A percentile compares a stretch with the other conserved stretches of the same genome.
These are phyloP conservation scores for Pythium insidiosum DNA, from an alignment of 352 stramenopile species.

Conservation along the genomic window DNA sequence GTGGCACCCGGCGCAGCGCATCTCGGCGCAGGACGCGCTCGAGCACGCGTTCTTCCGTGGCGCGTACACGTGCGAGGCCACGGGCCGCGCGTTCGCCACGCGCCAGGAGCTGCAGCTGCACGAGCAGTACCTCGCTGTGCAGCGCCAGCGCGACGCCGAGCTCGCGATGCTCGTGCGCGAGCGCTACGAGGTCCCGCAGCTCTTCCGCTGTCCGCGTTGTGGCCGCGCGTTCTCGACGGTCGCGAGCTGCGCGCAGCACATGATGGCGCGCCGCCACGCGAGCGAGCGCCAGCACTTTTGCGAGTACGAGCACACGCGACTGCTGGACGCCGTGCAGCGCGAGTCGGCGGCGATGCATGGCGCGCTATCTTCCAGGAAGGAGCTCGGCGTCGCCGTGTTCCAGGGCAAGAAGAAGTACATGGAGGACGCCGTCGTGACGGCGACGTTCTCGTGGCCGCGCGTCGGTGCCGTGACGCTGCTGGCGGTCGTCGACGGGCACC, in stretches of 20 bases:
- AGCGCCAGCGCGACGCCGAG: slow-evolving; percentile 31
- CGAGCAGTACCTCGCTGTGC: slow-evolving; percentile 49
- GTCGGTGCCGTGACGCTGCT: slow-evolving; percentile 81
- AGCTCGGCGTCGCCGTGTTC: slow-evolving; percentile 52
- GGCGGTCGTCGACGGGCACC: slow-evolving; percentile 93
- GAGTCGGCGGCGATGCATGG: slow-evolving; percentile 11
- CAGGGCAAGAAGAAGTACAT: slow-evolving; percentile 91
- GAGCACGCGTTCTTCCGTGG: slow-evolving; percentile 84
- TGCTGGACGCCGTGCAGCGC: slow-evolving; percentile 15
- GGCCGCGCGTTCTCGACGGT: slow-evolving; percentile 51
- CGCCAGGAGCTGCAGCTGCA: slow-evolving; percentile 46
- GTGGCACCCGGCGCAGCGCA: slow-evolving; percentile 88
- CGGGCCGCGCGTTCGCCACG: slow-evolving; percentile 59
- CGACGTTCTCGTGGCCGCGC: slow-evolving; percentile 6
- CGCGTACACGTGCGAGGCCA: slow-evolving; percentile 56
- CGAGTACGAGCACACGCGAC: slow-evolving; percentile 24
- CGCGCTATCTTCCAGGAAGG: slow-evolving; percentile 6
- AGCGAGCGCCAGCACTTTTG: slow-evolving; percentile 40
- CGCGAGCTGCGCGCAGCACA: slow-evolving; percentile 50
- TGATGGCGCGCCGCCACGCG: slow-evolving; percentile 28
- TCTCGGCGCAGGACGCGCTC: slow-evolving; percentile 66
- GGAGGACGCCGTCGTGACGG: slow-evolving; percentile 86
- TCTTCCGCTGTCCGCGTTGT: slow-evolving; percentile 57
- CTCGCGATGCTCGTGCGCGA: slow-evolving; percentile 50
- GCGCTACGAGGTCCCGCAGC: slow-evolving; percentile 36